phyloP scores from a whole-genome alignment of 225 moss, liverwort and hornwort species.

The Pleurozium schreberi region DNA sequence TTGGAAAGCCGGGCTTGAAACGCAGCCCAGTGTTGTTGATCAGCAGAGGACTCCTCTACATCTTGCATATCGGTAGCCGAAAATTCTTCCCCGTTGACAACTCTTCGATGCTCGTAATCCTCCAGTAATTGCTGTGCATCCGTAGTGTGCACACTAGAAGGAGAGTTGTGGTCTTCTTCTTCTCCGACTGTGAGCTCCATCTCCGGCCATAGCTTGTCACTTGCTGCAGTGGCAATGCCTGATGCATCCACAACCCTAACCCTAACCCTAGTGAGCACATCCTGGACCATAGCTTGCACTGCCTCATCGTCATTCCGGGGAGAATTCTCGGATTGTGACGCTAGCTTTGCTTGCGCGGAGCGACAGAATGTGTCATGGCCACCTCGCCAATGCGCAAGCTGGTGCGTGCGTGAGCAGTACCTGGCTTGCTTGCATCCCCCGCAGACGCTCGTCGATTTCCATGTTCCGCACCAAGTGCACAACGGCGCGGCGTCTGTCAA shows the following conservation, averaged over 20 bases:
- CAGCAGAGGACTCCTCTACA: slow-evolving; percentile 59
- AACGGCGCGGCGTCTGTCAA: slow-evolving; percentile 30
- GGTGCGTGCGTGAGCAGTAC: slow-evolving; percentile 72
- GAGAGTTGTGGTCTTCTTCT: slow-evolving; percentile 11
- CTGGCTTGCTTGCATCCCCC: slow-evolving; percentile 70
- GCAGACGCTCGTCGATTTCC: slow-evolving; percentile 70
- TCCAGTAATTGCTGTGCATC: slow-evolving; percentile 38
- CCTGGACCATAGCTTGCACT: slow-evolving; percentile 12
- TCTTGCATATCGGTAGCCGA: slow-evolving; percentile 63
- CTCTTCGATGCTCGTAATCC: slow-evolving; percentile 63
- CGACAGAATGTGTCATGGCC: slow-evolving; percentile 70
- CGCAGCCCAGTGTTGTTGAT: slow-evolving; percentile 84
- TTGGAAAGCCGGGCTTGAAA: slow-evolving; percentile 68
- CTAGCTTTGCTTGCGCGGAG: slow-evolving; percentile 28
- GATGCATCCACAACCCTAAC: not conserved
- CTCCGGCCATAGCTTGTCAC: slow-evolving; percentile 70
- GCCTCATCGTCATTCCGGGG: not conserved
- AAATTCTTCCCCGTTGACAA: slow-evolving; percentile 41
- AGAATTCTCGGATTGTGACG: not conserved
- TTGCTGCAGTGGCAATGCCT: slow-evolving; percentile 5
- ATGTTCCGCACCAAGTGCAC: slow-evolving; percentile 91
- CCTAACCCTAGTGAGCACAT: not conserved
- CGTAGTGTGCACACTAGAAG: not conserved
- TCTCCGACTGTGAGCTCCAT: slow-evolving; percentile 53
- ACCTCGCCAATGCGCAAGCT: slow-evolving; percentile 75